Base-by-base conservation (phyloP, 371 early-diverging fungal genomes). In the Syncephalis fuscata region DNA sequence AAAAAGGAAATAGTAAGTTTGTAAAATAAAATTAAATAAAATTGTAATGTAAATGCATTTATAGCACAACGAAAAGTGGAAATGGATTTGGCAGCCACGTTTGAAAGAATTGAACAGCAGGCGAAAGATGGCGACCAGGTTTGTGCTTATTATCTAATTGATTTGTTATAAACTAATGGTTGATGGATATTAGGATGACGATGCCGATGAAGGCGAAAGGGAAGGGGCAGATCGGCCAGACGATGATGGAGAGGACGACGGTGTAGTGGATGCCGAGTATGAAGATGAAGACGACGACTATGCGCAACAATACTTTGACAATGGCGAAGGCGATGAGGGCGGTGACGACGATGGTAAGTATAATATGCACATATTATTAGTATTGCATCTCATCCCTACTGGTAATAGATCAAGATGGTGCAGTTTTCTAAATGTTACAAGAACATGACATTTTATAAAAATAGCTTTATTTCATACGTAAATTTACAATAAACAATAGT, bases 271-370 rank as follows among this genome's bases (percentile, higher is more conserved):
- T 4, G 44, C 19, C 11, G 44, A 44, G 4, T 44, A 22, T 21
- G 44, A 44, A 11, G 44, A 44, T 14, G 44, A 44, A 47, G 65
- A 63, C 3, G 63, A 26, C 0, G 32, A 32, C 32, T 45, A 27
- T 49, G 60, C 63, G 46, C 55, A 70, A 22, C 65, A 65, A n/a
- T 55, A 47, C 41, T 64, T 70, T n/a, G 66, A 45, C 7, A 0
- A 47, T 26, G 5, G 52, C 48, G 1, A 70, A 37, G 15, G 52
- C 25, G 15, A 49, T 48, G 7, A 65, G 56, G 0, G 67, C 49
- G 15, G 47, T 16, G 10, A 50, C 48, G 23, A 58, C 59, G 20
- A 65, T 27, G 38, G 57, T 60, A 9, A 32, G n/a, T n/a, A n/a
- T n/a, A n/a, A n/a, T n/a, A n/a, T n/a, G n/a, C n/a, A n/a, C n/a